phyloP scores from a whole-genome alignment of 2,329 filamentous ascomycete species.

The Aspergillus fructus region DNA sequence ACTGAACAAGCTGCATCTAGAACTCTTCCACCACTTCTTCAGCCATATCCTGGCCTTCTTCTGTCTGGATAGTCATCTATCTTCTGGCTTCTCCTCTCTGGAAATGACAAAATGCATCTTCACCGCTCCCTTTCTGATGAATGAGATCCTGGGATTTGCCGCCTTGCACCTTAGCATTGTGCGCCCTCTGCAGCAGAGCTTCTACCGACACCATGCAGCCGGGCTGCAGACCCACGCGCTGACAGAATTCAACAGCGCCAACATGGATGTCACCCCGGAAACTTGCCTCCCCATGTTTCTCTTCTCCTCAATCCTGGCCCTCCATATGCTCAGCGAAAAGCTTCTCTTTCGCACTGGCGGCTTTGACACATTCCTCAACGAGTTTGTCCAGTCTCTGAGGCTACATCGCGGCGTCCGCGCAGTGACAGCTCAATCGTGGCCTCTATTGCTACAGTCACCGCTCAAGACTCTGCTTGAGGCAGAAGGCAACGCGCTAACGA shows the following conservation, averaged over 20 bases:
- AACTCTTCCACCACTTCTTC: not conserved
- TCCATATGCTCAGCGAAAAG: slow-evolving; percentile 16
- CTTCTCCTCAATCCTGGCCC: slow-evolving; percentile 16
- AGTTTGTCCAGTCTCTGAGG: slow-evolving; percentile 12
- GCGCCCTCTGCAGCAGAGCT: slow-evolving; percentile 36
- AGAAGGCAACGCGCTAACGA: not conserved
- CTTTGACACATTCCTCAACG: slow-evolving; percentile 13
- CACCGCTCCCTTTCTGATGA: slow-evolving; percentile 45
- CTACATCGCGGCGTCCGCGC: slow-evolving; percentile 15
- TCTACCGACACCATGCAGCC: slow-evolving; percentile 28
- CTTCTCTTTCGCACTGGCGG: slow-evolving; percentile 5
- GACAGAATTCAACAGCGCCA: slow-evolving; percentile 12
- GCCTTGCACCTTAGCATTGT: slow-evolving; percentile 44
- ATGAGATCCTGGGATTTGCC: slow-evolving; percentile 48
- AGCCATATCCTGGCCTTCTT: not conserved
- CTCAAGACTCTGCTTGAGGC: not conserved
- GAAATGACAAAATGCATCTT: not conserved
- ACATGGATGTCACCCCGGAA: not conserved
- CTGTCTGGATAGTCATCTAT: not conserved
- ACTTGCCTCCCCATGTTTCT: slow-evolving; percentile 15
- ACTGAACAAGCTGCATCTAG: not conserved
- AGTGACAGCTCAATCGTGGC: slow-evolving; percentile 8
- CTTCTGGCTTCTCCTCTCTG: not conserved
- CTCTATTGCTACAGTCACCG: not conserved
- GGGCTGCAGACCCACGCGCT: slow-evolving; percentile 34